Percentiles rank a stretch among this genome's conserved stretches.
phyloP scores from a whole-genome alignment of 768 basidiomycete genomes.

The Cubamyces lactineus region DNA sequence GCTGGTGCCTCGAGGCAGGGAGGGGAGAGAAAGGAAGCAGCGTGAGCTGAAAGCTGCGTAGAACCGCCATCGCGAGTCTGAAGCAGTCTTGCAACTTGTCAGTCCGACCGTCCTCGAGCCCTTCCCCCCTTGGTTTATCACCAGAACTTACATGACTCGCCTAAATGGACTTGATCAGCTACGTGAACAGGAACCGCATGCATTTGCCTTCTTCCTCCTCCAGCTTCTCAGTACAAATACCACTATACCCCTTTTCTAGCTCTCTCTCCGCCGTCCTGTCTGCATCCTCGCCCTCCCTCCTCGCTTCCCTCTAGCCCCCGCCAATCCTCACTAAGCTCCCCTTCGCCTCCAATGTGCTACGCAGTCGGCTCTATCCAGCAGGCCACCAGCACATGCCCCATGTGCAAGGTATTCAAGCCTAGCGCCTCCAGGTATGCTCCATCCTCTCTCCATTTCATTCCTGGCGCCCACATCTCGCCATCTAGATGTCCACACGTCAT shows the following conservation, averaged over 20 bases:
- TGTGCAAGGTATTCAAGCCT: constrained; percentile 82
- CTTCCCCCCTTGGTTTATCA: constrained; percentile 28
- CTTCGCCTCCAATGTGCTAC: constrained; percentile 65
- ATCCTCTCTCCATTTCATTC: constrained; percentile 19
- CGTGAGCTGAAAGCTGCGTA: constrained; percentile 22
- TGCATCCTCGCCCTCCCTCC: constrained; percentile 25
- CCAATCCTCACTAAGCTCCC: not conserved
- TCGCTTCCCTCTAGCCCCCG: constrained; percentile 29
- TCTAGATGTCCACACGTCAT: constrained; percentile 75
- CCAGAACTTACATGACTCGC: constrained; percentile 35
- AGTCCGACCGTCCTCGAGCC: constrained; percentile 25
- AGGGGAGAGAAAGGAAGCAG: constrained; percentile 34
- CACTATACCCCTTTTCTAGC: constrained; percentile 40
- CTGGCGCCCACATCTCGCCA: constrained; percentile 31
- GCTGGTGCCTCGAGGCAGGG: constrained; percentile 37
- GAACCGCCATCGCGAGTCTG: constrained; percentile 27
- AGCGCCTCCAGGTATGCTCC: constrained; percentile 53
- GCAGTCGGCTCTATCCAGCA: constrained; percentile 70
- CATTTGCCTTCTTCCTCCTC: constrained; percentile 39
- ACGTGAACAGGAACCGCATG: constrained; percentile 44
- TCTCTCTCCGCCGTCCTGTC: constrained; percentile 32
- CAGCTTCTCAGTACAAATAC: constrained; percentile 43
- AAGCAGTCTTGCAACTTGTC: constrained; percentile 25
- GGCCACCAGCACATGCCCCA: constrained; percentile 69
- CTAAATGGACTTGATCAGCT: constrained; percentile 45